Evolutionary conservation across 2,329 filamentous ascomycete genomes (phyloP).

Genomic region (Aspergillus pseudoterreus): DNA sequence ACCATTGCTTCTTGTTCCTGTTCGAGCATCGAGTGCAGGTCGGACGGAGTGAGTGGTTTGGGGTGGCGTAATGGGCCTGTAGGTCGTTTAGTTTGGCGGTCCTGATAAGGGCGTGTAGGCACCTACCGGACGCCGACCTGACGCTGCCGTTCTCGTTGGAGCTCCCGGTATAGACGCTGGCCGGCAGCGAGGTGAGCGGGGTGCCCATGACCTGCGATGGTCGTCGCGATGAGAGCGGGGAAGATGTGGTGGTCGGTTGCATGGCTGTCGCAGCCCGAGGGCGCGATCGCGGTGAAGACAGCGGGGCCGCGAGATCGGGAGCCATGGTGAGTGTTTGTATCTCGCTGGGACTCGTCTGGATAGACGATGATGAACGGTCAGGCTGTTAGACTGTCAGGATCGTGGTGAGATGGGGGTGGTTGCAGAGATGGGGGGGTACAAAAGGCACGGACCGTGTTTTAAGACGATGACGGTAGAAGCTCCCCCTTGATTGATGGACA

Average conservation of each 20-base stretch:
- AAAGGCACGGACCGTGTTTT: neutral
- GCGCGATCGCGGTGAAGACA: conserved; percentile 29
- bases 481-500: conserved; percentile 31
- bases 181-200: conserved; percentile 30
- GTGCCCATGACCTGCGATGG: conserved; percentile 49
- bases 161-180: conserved; percentile 22
- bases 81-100: neutral
- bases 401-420: conserved; percentile 3
- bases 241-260: conserved; percentile 26
- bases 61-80: conserved; percentile 78
- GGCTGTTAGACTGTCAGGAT: neutral
- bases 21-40: conserved; percentile 84
- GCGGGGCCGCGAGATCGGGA: conserved; percentile 44
- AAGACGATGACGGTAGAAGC: neutral
- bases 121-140: conserved; percentile 38
- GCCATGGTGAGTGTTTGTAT: conserved; percentile 36
- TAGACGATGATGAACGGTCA: too few relatives aligned
- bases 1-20: conserved; percentile 95
- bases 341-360: too few relatives aligned
- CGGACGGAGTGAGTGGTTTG: conserved; percentile 79
- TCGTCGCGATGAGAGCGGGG: conserved; percentile 42
- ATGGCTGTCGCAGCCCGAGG: conserved; percentile 28
- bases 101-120: neutral
- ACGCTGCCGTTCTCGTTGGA: conserved; percentile 35
- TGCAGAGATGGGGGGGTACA: neutral